phyloP scores from a whole-genome alignment of 129 eudicot genomes.

The Saussurea involucrata region DNA sequence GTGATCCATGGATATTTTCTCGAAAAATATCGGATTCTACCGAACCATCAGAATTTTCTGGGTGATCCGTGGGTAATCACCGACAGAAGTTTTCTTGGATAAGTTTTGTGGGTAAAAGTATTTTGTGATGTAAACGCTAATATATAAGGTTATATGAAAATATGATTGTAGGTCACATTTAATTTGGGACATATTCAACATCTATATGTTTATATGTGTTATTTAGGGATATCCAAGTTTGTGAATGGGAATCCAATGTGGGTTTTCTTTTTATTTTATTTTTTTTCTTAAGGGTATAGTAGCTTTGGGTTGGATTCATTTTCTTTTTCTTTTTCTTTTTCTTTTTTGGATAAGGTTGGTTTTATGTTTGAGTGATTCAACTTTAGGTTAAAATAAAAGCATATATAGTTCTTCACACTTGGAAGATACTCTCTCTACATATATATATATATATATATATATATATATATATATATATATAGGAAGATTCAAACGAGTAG shows the following conservation, averaged over 20 bases:
- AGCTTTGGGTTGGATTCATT: slow-evolving; percentile 36
- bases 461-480: no score
- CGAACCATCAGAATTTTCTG: no score
- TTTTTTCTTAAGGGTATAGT: neutral
- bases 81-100: no score
- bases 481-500: no score
- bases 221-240: slow-evolving; percentile 9
- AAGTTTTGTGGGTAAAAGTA: no score
- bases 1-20: no score
- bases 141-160: no score
- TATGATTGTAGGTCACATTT: no score
- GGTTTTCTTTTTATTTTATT: neutral
- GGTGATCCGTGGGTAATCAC: no score
- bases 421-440: slow-evolving; percentile 17
- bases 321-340: slow-evolving; percentile 31
- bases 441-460: no score
- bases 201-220: neutral
- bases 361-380: slow-evolving; percentile 42
- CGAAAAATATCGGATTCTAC: no score
- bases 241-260: slow-evolving; percentile 37
- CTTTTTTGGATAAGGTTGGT: slow-evolving; percentile 43
- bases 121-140: no score
- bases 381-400: slow-evolving; percentile 36
- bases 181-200: neutral
- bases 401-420: slow-evolving; percentile 24